Evolutionary conservation across 106 monocot species (phyloP).

Genomic region (Platanthera zijinensis): DNA sequence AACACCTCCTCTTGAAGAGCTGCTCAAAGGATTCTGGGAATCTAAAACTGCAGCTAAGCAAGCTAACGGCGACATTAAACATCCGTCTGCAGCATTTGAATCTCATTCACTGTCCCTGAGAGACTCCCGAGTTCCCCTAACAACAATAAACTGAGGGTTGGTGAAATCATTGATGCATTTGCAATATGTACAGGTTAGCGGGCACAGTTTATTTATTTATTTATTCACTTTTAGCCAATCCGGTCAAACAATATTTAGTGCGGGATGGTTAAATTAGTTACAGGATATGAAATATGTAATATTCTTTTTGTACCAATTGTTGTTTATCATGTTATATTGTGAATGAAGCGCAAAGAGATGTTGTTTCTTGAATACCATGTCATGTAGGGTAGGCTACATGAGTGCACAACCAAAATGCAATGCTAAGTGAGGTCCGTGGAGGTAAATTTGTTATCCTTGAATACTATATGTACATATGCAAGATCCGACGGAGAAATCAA

Average conservation of each 20-base stretch:
- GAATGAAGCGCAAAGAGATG: no score
- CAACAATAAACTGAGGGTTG: constrained; percentile 42
- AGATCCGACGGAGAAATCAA: no score
- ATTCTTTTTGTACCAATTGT: not conserved
- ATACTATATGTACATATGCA: no score
- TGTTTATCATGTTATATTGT: no score
- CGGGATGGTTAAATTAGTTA: not conserved
- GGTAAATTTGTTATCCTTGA: no score
- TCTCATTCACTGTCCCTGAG: constrained; percentile 36
- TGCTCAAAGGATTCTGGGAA: constrained; percentile 74
- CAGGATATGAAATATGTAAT: not conserved
- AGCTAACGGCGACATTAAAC: constrained; percentile 62
- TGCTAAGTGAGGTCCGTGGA: no score
- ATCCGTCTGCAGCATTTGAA: constrained; percentile 34
- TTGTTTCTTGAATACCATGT: no score
- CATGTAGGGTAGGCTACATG: no score
- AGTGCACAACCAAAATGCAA: no score
- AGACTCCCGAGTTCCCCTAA: constrained; percentile 61
- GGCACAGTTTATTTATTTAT: not conserved
- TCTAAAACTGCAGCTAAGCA: constrained; percentile 39
- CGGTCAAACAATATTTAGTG: not conserved
- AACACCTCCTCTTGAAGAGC: constrained; percentile 81
- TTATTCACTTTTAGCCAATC: not conserved
- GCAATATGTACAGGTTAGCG: constrained; percentile 11
- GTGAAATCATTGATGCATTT: constrained; percentile 3